A percentile compares a stretch with the other conserved stretches of the same genome.
Conservation (phyloP, 1,284 basidiomycete genomes). For the Uromyces viciae-fabae region DNA sequence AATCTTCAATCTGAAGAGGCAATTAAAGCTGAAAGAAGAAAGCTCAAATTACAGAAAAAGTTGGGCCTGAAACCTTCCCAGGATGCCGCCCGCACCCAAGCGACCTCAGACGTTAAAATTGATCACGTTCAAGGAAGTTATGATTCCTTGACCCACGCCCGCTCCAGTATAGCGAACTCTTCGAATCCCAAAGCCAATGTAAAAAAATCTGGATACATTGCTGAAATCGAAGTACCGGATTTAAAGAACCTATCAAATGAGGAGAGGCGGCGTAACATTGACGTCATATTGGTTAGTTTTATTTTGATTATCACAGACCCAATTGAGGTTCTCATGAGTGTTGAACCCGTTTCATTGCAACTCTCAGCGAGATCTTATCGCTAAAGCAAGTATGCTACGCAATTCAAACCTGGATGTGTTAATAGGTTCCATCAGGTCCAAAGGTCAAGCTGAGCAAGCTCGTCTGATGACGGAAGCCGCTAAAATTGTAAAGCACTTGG, state of each 20-base stretch:
- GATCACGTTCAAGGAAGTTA: neutral
- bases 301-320: neutral
- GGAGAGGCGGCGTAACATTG: conserved; percentile 18
- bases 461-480: too few species aligned
- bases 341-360: neutral
- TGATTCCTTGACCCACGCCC: neutral
- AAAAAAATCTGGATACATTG: neutral
- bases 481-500: too few species aligned
- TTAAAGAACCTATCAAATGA: neutral
- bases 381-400: too few species aligned
- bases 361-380: neutral
- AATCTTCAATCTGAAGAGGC: neutral
- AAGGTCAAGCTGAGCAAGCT: too few species aligned
- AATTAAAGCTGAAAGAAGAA: conserved; percentile 18
- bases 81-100: neutral
- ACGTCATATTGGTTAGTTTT: conserved; percentile 22
- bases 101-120: neutral
- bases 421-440: too few species aligned
- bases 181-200: neutral
- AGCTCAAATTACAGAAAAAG: conserved; percentile 8
- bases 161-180: neutral
- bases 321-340: neutral
- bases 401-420: too few species aligned
- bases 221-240: neutral
- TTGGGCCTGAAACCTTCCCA: too few species aligned